These are phyloP conservation scores for Hypoxylon sp. DNA, from an alignment of 2,329 filamentous ascomycete species.

Conservation along the genomic window DNA sequence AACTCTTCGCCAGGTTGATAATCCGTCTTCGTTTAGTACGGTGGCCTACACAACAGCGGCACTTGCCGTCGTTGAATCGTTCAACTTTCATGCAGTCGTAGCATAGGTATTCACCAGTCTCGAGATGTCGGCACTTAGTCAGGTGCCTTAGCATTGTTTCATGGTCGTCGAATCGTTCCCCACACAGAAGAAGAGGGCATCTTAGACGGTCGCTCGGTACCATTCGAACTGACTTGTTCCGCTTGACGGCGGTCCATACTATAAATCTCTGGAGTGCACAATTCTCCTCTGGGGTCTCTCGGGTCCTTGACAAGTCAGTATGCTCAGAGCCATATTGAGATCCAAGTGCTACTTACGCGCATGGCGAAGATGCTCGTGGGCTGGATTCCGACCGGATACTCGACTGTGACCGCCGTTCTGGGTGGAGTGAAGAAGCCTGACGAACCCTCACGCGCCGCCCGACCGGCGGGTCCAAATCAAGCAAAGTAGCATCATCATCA, in stretches of 20 bases:
- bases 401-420: constrained; percentile 50
- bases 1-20: constrained; percentile 67
- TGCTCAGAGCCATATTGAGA: constrained; percentile 16
- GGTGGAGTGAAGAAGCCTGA: constrained; percentile 37
- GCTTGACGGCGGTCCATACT: constrained; percentile 70
- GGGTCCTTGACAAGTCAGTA: constrained; percentile 58
- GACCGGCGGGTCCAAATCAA: constrained; percentile 48
- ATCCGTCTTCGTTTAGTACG: constrained; percentile 67
- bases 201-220: constrained; percentile 63
- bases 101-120: constrained; percentile 69
- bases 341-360: constrained; percentile 51
- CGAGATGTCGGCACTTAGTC: constrained; percentile 63
- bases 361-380: constrained; percentile 47
- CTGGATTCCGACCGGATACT: constrained; percentile 48
- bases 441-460: constrained; percentile 43
- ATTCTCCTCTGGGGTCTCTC: constrained; percentile 63
- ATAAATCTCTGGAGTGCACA: constrained; percentile 70
- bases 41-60: constrained; percentile 65
- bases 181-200: constrained; percentile 68
- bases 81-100: constrained; percentile 69
- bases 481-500: constrained; percentile 42
- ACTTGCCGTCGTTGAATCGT: constrained; percentile 67
- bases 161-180: constrained; percentile 65
- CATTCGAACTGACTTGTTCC: constrained; percentile 66
- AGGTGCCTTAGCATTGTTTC: constrained; percentile 70